Base-by-base conservation (phyloP, 768 basidiomycete genomes). In the Calocybe gangraenosa region DNA sequence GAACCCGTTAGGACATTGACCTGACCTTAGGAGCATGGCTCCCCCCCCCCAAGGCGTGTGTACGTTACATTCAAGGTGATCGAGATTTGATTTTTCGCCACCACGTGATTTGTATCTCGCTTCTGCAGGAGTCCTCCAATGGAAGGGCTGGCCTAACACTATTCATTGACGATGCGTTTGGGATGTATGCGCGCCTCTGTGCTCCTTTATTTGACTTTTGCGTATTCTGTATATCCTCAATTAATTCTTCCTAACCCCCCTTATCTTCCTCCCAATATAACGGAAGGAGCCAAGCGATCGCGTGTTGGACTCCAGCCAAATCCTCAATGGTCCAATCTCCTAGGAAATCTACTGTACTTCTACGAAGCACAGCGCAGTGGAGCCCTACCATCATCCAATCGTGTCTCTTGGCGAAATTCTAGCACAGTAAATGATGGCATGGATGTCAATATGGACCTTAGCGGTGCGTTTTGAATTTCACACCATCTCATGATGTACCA, bases 331-430 rank as follows among this genome's bases (percentile, higher is more conserved):
- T 75, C 82, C 4, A 84, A 72, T 39, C 63, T 95, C 2, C 75
- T 95, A 0, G 93, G 92, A 3, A 81, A 85, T 60, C 63, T 85
- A 20, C 60, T 95, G 20, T 95, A 82, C 58, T 95, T 95, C 63
- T 96, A 93, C 58, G 93, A 96, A 50, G 92, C 84, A 1, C 93
- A 96, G 58, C 74, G 93, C 15, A 88, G 87, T 43, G 93, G 93
- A 13, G 71, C 71, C 34, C 73, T 95, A 13, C 76, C 84, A 0
- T 55, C 65, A 10, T 70, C 70, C 3, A 89, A 88, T 49, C 76
- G 93, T 32, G 89, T 94, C 2, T 58, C 76, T 19, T 97, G 94
- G 94, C 72, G 93, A 42, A 96, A 96, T 56, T 76, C 84, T 45
- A 91, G 88, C 56, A 78, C 80, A 14, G 54, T 84, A 18, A 66